Evolutionary conservation across 1,284 basidiomycete genomes (phyloP).

Genomic region (Sanghuangporus sanghuang): DNA sequence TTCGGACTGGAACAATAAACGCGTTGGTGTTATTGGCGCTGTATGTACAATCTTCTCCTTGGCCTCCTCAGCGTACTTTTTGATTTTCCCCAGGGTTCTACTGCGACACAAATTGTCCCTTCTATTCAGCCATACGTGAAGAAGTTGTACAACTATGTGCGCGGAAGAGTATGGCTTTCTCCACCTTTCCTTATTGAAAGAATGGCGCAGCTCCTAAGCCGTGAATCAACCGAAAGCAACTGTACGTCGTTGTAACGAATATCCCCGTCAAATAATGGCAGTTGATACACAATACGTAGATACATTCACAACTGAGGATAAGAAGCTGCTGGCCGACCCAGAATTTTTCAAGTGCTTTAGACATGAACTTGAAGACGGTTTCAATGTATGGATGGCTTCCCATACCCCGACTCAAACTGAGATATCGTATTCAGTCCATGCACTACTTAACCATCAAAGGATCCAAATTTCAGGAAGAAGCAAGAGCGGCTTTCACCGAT

Average conservation of each 20-base stretch:
- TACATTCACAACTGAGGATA: conserved; percentile 49
- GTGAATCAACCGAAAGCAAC: conserved; percentile 33
- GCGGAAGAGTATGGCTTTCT: conserved; percentile 58
- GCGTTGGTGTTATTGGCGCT: conserved; percentile 54
- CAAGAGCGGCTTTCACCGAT: conserved; percentile 36
- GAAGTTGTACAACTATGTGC: conserved; percentile 50
- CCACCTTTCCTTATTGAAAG: conserved; percentile 39
- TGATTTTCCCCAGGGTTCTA: conserved; percentile 42
- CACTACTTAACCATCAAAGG: conserved; percentile 41
- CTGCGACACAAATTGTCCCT: conserved; percentile 59
- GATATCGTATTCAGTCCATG: conserved; percentile 31
- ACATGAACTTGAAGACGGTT: conserved; percentile 41
- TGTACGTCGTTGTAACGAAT: conserved; percentile 31
- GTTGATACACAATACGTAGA: conserved; percentile 26
- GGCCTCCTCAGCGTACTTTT: too few relatives aligned
- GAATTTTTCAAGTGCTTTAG: conserved; percentile 46
- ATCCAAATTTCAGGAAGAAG: conserved; percentile 36
- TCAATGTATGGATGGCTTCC: conserved; percentile 39
- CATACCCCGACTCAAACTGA: neutral
- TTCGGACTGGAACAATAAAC: conserved; percentile 48
- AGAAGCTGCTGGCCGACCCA: conserved; percentile 43
- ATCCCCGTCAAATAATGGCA: neutral
- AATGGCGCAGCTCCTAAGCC: conserved; percentile 33
- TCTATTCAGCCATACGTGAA: conserved; percentile 49
- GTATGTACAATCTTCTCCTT: conserved; percentile 32